Base-by-base conservation (phyloP, 1,284 basidiomycete genomes). In the Heliocybe sulcata region DNA sequence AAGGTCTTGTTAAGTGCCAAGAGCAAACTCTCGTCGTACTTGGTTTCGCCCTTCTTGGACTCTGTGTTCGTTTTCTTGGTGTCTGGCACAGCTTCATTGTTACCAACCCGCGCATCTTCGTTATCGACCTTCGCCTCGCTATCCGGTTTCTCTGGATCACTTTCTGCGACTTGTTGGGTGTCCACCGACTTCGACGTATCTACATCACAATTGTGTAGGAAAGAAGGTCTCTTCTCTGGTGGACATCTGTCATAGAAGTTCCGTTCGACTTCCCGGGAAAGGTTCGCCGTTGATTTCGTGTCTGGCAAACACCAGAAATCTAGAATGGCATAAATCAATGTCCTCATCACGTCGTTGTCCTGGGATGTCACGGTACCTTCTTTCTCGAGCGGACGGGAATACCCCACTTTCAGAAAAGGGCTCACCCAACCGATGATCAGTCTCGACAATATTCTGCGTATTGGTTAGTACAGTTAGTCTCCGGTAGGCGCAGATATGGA, bases 261-360 rank as follows among this genome's bases (percentile, higher is more conserved):
- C 1, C 58, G 58, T 57, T 82, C 79, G 0, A 81, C 61, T 3
- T 62, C 58, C 55, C 74, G 69, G 16, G 76, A 72, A 4, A 80
- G 64, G 1, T 63, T 59, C 1, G 64, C 62, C 0, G 79, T 80
- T 16, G 72, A 66, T 2, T 65, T 65, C 2, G 60, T 48, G 2
- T 65, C 48, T 0, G 78, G 78, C 12, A 83, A 69, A 26, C 73
- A 64, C 79, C 80, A 83, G 23, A 83, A 65, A 63, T 83, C 81
- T 83, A 51, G 9, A 35, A 8, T n/a, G 16, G 6, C 23, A n/a
- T 6, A 16, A 25, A 9, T 11, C 9, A 25, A n/a, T 47, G 23
- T 47, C 9, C 8, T 9, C 11, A n/a, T 47, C 16, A 26, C 14
- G 50, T 33, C 10, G 16, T 27, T 26, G 14, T 12, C 8, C 23